Base-by-base conservation (phyloP, 345 rosid species). In the Lenwebbia sp. region DNA sequence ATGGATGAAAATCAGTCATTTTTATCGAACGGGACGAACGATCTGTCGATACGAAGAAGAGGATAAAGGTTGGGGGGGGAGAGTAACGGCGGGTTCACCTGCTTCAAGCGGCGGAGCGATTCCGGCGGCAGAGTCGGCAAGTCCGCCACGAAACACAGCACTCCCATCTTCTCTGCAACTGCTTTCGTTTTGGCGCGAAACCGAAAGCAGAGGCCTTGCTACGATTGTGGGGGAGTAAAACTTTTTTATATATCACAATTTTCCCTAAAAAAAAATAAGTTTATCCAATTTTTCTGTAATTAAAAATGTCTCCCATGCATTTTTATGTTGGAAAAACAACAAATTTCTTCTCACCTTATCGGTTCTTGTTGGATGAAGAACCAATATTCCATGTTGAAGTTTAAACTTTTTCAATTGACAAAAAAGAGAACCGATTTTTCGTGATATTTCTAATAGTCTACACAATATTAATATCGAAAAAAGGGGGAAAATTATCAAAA, bases 101-200 rank as follows among this genome's bases (percentile, higher is more conserved):
- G 96, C 91, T 95, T 93, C 57, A 95, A 85, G 86, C 93, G 92
- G 85, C 86, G 89, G 53, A 94, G 92, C 87, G 91, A 87, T 83
- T 94, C 85, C 87, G 94, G 94, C 62, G 95, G 85, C n/a, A 95
- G 89, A 89, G 89, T 88, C 2, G 94, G 92, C 54, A 96, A 88
- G 93, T 96, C 98, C 91, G 94, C 86, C 84, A 94, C 91, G 90
- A 94, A 95, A 82, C 96, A 96, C 44, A 94, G 23, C 13, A 91
- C 88, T 86, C 90, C 97, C 98, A 95, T 95, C 86, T 0, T 1
- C 81, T 70, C 81, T 21, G 47, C 78, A 70, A 2, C 78, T 70
- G 47, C 78, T 70, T 5, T 37, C 81, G 47, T 70, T 26, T 37
- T 70, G 81, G 81, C 81, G 81, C 14, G 81, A 70, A 70, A 70